Evolutionary conservation across 768 basidiomycete species (phyloP), one percentile per base, ranked within the genome.

Genomic region (Harrya chromipes): DNA sequence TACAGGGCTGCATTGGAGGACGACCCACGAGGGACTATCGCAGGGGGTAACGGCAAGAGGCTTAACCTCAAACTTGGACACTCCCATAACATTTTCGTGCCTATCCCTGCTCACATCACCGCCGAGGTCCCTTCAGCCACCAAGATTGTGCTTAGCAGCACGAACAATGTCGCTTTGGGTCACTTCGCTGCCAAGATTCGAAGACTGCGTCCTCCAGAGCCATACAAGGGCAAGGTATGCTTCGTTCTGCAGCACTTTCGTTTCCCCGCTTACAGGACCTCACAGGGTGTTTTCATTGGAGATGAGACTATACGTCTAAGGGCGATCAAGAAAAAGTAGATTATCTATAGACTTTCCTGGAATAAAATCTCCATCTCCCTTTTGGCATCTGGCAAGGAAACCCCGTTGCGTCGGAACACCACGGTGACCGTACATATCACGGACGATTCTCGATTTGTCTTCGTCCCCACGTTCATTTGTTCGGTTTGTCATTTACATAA

Each of bases 191-290:
- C 94, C 6, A 81, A 83, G 56, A 84, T 98, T 21, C 77, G 94
- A 54, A 79, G 77, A 51, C 86, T 84, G 72, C 80, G 95, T 59
- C 86, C 85, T 58, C 95, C 95, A 19, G 95, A 99, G 65, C 94
- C 94, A 14, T 99, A 97, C 72, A 92, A 97, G 72, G 95, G 94
- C 65, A 97, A 97, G 80, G 94, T 95, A 62, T 44, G 87, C 71
- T 40, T 9, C 1, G 16, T 17, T 24, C n/a, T 3, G 20, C 40
- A 4, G 19, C 38, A 29, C 19, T 33, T 27, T 17, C 23, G 14
- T 20, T 27, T 42, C 39, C 33, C 38, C 20, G n/a, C 53, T 53
- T 34, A 50, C 23, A 38, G 49, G 40, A 42, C 24, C 26, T 49
- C 19, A 16, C 55, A 98, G 90, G 94, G 94, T 55, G 85, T 97